These are phyloP conservation scores for Stereum hirsutum DNA, from an alignment of 1,284 basidiomycete species.

Conservation along the genomic window DNA sequence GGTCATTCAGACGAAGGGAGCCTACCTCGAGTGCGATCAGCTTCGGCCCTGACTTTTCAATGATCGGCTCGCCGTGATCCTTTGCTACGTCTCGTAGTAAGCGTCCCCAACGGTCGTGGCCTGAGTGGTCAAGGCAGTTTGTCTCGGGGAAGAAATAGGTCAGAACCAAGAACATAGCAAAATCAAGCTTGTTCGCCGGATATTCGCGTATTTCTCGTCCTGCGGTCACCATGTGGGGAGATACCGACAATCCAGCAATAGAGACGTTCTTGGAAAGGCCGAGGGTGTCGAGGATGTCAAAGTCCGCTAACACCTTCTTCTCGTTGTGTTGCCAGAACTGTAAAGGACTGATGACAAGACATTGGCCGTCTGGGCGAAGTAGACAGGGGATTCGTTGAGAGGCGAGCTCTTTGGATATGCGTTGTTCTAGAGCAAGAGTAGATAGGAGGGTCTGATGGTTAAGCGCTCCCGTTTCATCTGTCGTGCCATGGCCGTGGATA, in stretches of 20 bases:
- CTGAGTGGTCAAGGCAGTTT: slow-evolving; percentile 52
- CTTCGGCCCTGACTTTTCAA: slow-evolving; percentile 47
- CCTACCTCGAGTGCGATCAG: slow-evolving; percentile 63
- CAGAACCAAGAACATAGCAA: slow-evolving; percentile 61
- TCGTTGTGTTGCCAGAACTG: slow-evolving; percentile 66
- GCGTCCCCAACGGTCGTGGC: slow-evolving; percentile 56
- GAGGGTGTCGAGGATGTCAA: slow-evolving; percentile 49
- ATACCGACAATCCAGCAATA: slow-evolving; percentile 50
- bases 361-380: slow-evolving; percentile 35
- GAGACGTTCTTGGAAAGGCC: slow-evolving; percentile 41
- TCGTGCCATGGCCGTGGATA: slow-evolving; percentile 44
- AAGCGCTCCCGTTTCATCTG: slow-evolving; percentile 48
- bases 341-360: slow-evolving; percentile 64
- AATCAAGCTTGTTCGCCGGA: slow-evolving; percentile 41
- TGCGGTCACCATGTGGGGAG: slow-evolving; percentile 69
- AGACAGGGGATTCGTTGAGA: slow-evolving; percentile 40
- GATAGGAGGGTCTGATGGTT: slow-evolving; percentile 52
- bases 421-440: slow-evolving; percentile 53
- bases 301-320: slow-evolving; percentile 39
- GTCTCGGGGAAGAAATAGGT: slow-evolving; percentile 73
- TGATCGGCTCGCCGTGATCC: slow-evolving; percentile 31
- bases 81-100: slow-evolving; percentile 40
- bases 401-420: slow-evolving; percentile 38
- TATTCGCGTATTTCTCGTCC: slow-evolving; percentile 49
- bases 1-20: slow-evolving; percentile 1